A percentile compares a stretch with the other conserved stretches of the same genome.
These are phyloP conservation scores for Patellaria atrata DNA, from an alignment of 495 filamentous ascomycete genomes.

Conservation along the genomic window DNA sequence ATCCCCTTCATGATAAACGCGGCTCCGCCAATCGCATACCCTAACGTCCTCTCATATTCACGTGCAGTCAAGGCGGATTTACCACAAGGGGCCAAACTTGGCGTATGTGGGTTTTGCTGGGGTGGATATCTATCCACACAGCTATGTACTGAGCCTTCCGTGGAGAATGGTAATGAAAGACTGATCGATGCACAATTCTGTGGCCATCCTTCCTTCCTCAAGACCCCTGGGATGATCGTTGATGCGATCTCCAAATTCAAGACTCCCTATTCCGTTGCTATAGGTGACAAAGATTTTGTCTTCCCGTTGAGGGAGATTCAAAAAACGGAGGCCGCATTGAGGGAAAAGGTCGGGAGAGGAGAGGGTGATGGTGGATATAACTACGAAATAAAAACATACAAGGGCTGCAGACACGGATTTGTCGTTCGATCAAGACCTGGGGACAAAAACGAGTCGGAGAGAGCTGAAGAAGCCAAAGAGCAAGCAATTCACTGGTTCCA, in stretches of 20 bases:
- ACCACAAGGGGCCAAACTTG: conserved; percentile 13
- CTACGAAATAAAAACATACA: conserved; percentile 11
- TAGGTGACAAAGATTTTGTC: conserved; percentile 10
- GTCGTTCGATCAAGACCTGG: conserved; percentile 9
- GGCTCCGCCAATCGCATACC: conserved; percentile 1
- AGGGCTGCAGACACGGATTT: conserved; percentile 10
- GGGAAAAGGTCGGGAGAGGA: conserved; percentile 6
- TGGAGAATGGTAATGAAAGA: conserved; percentile 7
- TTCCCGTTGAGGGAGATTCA: conserved; percentile 6
- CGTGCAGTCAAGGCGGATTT: conserved; percentile 12
- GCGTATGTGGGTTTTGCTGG: conserved; percentile 17
- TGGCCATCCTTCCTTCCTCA: conserved; percentile 14
- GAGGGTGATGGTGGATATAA: conserved; percentile 7
- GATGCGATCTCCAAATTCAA: conserved; percentile 14
- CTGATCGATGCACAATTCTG: conserved; percentile 15
- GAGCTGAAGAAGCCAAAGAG: conserved; percentile 11
- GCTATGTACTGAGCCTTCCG: conserved; percentile 8
- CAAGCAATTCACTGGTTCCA: conserved; percentile 17
- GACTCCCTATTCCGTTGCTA: conserved; percentile 8
- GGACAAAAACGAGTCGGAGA: conserved; percentile 2
- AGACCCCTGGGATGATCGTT: conserved; percentile 9
- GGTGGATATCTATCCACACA: conserved; percentile 13
- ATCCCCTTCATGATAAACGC: conserved; percentile 9
- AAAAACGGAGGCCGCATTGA: conserved; percentile 9
- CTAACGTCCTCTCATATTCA: conserved; percentile 7